These are phyloP conservation scores for Closterium sp. DNA, from an alignment of 139 green algal species.

Conservation along the genomic window DNA sequence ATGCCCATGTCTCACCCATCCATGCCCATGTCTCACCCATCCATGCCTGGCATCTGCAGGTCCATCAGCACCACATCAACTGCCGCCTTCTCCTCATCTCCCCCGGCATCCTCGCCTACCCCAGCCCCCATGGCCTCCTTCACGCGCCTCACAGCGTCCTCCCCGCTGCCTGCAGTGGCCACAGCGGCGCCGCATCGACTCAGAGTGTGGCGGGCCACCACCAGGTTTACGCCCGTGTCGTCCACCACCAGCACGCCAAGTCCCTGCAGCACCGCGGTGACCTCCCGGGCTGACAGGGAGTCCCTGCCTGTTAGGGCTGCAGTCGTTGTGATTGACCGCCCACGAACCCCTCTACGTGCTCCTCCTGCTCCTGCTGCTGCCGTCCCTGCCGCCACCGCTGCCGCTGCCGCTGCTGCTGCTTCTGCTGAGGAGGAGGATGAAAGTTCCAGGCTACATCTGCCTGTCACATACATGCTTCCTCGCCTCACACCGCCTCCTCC, in stretches of 20 bases:
- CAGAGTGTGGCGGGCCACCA: background rate
- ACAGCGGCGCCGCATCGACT: background rate
- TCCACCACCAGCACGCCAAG: background rate
- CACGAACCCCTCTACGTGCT: no score
- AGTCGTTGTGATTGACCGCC: no score
- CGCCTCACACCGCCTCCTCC: no score
- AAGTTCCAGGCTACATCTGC: no score
- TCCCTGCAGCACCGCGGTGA: background rate
- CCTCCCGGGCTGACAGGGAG: background rate
- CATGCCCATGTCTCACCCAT: background rate
- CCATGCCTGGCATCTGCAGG: background rate
- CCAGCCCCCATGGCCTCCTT: no score
- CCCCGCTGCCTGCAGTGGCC: background rate
- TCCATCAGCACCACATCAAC: background rate
- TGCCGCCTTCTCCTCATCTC: no score
- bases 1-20: background rate
- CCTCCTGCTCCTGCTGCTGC: no score
- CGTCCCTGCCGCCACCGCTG: no score
- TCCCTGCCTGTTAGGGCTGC: no score
- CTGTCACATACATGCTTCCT: no score
- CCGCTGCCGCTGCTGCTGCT: no score
- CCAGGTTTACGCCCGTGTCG: background rate
- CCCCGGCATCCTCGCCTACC: background rate
- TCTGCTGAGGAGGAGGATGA: no score
- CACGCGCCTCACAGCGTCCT: background rate